These are phyloP conservation scores for Colletotrichum australisinense DNA, from an alignment of 2,329 filamentous ascomycete genomes.

Conservation along the genomic window DNA sequence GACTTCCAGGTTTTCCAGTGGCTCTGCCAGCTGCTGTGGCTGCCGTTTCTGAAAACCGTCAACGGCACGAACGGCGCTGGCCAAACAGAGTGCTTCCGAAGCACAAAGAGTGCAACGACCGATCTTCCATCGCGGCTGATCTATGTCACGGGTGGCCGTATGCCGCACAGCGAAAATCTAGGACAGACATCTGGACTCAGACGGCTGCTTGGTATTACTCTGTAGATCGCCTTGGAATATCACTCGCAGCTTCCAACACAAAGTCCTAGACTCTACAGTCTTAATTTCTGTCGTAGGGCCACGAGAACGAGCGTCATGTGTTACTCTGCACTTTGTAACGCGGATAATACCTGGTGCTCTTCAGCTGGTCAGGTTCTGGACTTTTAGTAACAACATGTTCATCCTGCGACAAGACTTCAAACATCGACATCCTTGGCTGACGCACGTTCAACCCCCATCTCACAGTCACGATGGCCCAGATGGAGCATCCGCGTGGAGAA, in stretches of 20 bases:
- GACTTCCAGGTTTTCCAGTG: conserved; percentile 19
- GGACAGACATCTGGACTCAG: conserved; percentile 7
- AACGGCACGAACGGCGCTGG: conserved; percentile 24
- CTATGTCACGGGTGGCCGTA: background rate
- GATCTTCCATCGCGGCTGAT: background rate
- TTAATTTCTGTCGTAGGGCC: background rate
- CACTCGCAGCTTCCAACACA: background rate
- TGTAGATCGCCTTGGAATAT: conserved; percentile 1
- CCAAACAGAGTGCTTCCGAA: conserved; percentile 16
- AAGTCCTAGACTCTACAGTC: too few relatives aligned
- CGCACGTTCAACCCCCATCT: conserved; percentile 15
- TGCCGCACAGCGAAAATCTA: background rate
- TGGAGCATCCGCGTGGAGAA: conserved; percentile 10
- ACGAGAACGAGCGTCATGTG: conserved; percentile 6
- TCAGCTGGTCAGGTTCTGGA: conserved; percentile 1
- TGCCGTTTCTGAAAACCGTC: conserved; percentile 25
- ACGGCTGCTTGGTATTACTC: conserved; percentile 1
- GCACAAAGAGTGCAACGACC: background rate
- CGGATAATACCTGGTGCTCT: conserved; percentile 3
- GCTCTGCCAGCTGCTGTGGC: conserved; percentile 16
- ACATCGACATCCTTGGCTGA: conserved; percentile 30
- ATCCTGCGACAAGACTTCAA: conserved; percentile 34
- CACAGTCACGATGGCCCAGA: background rate
- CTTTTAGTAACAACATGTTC: conserved; percentile 12
- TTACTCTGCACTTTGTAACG: conserved; percentile 12